These are phyloP conservation scores for Fusarium incarnatum DNA, from an alignment of 2,329 filamentous ascomycete species.

Conservation along the genomic window DNA sequence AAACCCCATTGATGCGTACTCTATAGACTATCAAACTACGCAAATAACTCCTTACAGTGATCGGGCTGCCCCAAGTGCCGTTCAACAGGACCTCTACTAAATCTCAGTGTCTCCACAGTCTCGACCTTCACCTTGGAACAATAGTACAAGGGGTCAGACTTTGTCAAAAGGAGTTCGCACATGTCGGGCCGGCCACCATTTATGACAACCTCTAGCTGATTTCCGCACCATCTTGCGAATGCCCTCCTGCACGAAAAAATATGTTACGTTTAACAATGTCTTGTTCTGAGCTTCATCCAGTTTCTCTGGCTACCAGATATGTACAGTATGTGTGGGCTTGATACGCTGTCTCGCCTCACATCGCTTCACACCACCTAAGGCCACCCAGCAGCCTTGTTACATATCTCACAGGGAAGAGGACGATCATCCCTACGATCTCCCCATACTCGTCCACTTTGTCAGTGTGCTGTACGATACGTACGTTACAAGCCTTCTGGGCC, in stretches of 20 bases:
- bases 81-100: constrained; percentile 15
- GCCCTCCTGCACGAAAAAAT: constrained; percentile 4
- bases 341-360: constrained; percentile 34
- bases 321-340: constrained; percentile 13
- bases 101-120: constrained; percentile 31
- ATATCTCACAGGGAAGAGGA: constrained; percentile 42
- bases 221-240: constrained; percentile 11
- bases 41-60: background rate
- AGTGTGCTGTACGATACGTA: constrained; percentile 5
- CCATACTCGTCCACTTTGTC: constrained; percentile 33
- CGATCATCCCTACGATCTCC: constrained; percentile 43
- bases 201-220: constrained; percentile 1
- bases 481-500: constrained; percentile 16
- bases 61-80: constrained; percentile 32
- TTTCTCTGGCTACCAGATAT: constrained; percentile 8
- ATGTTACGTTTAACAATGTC: constrained; percentile 14
- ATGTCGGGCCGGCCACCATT: constrained; percentile 16
- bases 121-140: constrained; percentile 29
- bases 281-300: constrained; percentile 10
- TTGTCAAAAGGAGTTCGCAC: constrained; percentile 24
- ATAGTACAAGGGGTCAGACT: constrained; percentile 26
- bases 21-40: background rate
- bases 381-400: constrained; percentile 29
- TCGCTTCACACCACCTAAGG: constrained; percentile 27
- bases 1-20: constrained; percentile 11